phyloP scores from a whole-genome alignment of 2,329 filamentous ascomycete species.

The Aaosphaeria pasadenensis region DNA sequence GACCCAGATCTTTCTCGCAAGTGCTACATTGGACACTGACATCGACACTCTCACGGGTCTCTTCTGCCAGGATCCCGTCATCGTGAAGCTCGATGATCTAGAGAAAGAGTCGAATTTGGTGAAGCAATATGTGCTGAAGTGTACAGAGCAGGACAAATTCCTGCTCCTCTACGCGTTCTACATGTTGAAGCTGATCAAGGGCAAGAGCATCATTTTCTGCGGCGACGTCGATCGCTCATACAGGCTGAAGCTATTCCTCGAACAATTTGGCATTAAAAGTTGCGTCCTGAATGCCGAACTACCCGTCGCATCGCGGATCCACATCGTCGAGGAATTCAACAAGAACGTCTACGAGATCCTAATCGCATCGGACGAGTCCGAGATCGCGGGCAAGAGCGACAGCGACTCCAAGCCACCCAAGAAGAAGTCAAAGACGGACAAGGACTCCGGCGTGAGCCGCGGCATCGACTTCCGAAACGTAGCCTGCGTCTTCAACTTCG shows the following conservation, averaged over 20 bases:
- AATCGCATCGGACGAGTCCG: slow-evolving; percentile 90
- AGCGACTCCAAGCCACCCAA: slow-evolving; percentile 24
- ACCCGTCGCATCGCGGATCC: slow-evolving; percentile 86
- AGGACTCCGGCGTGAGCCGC: slow-evolving; percentile 93
- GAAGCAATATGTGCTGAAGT: slow-evolving; percentile 86
- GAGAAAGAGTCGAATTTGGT: slow-evolving; percentile 74
- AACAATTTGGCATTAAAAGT: slow-evolving; percentile 93
- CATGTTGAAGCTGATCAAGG: slow-evolving; percentile 89
- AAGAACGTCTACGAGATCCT: slow-evolving; percentile 96
- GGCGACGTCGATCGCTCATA: slow-evolving; percentile 87
- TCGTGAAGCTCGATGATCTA: slow-evolving; percentile 79
- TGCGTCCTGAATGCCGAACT: slow-evolving; percentile 93
- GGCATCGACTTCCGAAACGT: slow-evolving; percentile 98
- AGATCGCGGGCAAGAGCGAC: slow-evolving; percentile 64
- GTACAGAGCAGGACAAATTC: slow-evolving; percentile 97
- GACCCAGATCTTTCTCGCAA: slow-evolving; percentile 89
- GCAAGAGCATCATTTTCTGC: slow-evolving; percentile 84
- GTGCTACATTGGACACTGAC: slow-evolving; percentile 84
- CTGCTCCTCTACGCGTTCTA: slow-evolving; percentile 90
- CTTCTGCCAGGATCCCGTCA: slow-evolving; percentile 76
- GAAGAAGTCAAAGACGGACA: slow-evolving; percentile 60
- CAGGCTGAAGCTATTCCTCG: slow-evolving; percentile 87
- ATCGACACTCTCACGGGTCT: slow-evolving; percentile 80
- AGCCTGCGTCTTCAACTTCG: slow-evolving; percentile 81
- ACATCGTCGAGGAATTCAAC: slow-evolving; percentile 97